Percentiles rank a stretch among this genome's conserved stretches.
These are phyloP conservation scores for Heterobasidion occidentale DNA, from an alignment of 1,284 basidiomycete genomes.

Conservation along the genomic window DNA sequence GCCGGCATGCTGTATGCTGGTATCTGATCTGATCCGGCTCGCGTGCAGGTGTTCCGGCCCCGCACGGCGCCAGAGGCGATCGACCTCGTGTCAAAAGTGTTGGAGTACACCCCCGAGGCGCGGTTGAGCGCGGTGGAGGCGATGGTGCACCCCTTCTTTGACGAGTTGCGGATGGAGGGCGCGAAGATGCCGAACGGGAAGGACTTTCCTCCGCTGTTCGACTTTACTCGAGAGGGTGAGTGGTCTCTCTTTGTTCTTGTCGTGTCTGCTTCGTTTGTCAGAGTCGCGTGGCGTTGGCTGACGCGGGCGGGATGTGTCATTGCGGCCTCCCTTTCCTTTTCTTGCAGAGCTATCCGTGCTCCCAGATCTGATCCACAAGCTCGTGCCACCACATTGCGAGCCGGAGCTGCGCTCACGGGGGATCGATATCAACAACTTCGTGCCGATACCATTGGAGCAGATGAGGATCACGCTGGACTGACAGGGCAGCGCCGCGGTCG, in stretches of 20 bases:
- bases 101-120: conserved; percentile 95
- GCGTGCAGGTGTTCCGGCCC: conserved; percentile 87
- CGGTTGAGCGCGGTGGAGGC: conserved; percentile 91
- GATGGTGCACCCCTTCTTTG: conserved; percentile 95
- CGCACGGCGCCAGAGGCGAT: conserved; percentile 96
- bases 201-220: conserved; percentile 90
- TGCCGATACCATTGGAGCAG: conserved; percentile 90
- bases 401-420: conserved; percentile 79
- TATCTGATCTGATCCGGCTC: neutral
- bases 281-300: conserved; percentile 1
- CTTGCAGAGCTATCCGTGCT: conserved; percentile 87
- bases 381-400: conserved; percentile 89
- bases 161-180: conserved; percentile 87
- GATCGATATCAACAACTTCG: conserved; percentile 88
- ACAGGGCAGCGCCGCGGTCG: conserved; percentile 17
- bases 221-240: conserved; percentile 94
- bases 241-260: conserved; percentile 6
- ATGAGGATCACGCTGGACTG: conserved; percentile 86
- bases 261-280: neutral
- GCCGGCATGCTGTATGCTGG: neutral
- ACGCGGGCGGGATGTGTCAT: neutral
- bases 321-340: neutral
- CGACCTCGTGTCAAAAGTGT: conserved; percentile 87
- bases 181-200: conserved; percentile 95
- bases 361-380: conserved; percentile 86